phyloP scores from a whole-genome alignment of 495 filamentous ascomycete species.

The Parathielavia appendiculata region DNA sequence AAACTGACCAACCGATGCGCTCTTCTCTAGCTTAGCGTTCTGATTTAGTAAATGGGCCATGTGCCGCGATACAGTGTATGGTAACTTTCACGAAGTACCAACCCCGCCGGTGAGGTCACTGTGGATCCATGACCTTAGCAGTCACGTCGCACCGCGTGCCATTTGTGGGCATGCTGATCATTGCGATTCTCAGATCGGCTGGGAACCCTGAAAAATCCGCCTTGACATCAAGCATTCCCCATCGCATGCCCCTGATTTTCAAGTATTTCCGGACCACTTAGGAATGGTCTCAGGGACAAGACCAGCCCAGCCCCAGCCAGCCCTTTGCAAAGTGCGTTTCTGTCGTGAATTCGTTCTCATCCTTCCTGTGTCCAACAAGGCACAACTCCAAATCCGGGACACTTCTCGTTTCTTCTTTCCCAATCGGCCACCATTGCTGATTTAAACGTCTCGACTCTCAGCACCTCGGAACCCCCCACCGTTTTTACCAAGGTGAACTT shows the following conservation, averaged over 20 bases:
- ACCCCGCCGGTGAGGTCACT: slow-evolving; percentile 16
- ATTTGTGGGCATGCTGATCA: slow-evolving; percentile 23
- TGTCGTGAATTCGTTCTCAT: no score
- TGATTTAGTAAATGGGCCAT: no score
- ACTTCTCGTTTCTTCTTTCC: neutral
- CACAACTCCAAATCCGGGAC: no score
- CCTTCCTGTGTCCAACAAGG: neutral
- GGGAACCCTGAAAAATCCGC: slow-evolving; percentile 3
- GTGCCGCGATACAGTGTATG: no score
- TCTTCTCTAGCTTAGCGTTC: no score
- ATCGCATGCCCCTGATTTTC: neutral
- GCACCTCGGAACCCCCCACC: slow-evolving; percentile 5
- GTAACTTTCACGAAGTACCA: no score
- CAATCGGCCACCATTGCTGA: slow-evolving; percentile 3
- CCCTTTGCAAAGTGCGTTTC: no score
- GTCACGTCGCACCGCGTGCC: slow-evolving; percentile 14
- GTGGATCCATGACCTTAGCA: neutral
- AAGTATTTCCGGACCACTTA: neutral
- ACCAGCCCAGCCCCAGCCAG: no score
- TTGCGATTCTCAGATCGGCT: slow-evolving; percentile 8
- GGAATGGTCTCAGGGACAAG: neutral
- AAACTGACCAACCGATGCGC: no score
- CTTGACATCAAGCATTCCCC: slow-evolving; percentile 16
- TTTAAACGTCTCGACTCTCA: no score
- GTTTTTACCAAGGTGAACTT: neutral